Base-by-base conservation (phyloP, 164 flowering plant species). In the Aristolochia californica region DNA sequence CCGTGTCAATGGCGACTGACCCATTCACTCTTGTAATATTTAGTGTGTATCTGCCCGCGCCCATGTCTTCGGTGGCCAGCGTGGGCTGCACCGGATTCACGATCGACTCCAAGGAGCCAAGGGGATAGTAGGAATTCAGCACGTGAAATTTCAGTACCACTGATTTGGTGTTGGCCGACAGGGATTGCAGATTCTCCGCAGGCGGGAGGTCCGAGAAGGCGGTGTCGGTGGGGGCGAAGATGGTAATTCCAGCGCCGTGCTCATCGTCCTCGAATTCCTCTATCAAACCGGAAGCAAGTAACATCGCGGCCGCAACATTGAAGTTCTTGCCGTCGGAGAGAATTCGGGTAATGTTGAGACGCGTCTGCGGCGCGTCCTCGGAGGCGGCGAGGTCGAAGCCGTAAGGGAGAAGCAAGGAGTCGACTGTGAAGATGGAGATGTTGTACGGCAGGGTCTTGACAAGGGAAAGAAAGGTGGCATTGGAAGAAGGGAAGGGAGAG, bases 1-100 rank as follows among this genome's bases (percentile, higher is more conserved):
- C 98, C 0, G 88, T 70, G 54, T 77, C 72, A 48, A 91, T 82
- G 10, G 85, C 78, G 16, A 86, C 79, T 4, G 95, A 83, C 13
- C 95, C 96, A 55, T 88, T 88, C 17, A 84, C 75, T 55, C 79
- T 61, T 0, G 86, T 71, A 17, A 88, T 84, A 72, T 88, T 91
- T 51, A 91, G 71, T 0, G 95, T 91, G 56, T 66, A 91, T n/a
- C 77, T 75, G 0, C 88, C 95, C 1, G 98, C 96, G 0, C 95
- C 96, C 45, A 49, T 78, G 15, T 73, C 80, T 62, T 88, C 96
- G 4, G 98, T 91, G 0, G 98, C 96, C 52, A 88, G 57, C 21
- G 98, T 91, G 23, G 98, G 98, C 51, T 88, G 89, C 28, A 83
- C 82, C 0, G 98, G 98, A 64, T 88, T 91, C 59, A 85, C 93